phyloP scores from a whole-genome alignment of 306 rosid species.

The Cyclanthera cordifolia region DNA sequence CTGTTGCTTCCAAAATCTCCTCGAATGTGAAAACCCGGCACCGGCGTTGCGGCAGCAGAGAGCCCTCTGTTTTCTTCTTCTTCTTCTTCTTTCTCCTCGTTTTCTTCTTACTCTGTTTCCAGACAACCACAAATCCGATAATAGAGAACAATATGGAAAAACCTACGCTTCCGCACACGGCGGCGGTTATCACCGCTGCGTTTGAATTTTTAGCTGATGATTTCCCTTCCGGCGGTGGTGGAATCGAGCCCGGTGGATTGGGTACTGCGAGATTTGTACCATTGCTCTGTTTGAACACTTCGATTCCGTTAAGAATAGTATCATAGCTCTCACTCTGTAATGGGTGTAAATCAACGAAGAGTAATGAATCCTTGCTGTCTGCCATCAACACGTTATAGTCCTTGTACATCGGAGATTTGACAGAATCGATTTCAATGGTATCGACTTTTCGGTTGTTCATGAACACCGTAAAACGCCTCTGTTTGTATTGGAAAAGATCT shows the following conservation, averaged over 20 bases:
- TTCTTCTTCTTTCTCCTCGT: neutral
- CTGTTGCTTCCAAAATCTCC: constrained; percentile 13
- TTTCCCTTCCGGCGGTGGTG: neutral
- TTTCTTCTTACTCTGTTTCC: constrained; percentile 1
- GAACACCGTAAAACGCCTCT: constrained; percentile 2
- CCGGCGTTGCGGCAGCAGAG: neutral
- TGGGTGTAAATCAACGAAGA: constrained; percentile 11
- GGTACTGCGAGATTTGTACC: constrained; percentile 15
- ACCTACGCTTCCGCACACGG: neutral
- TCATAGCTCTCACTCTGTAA: neutral
- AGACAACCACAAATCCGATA: neutral
- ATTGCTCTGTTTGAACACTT: constrained; percentile 25
- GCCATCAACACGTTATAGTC: constrained; percentile 13
- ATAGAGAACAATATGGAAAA: neutral
- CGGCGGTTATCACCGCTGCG: neutral
- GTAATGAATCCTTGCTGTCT: neutral
- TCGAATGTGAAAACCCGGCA: constrained; percentile 12
- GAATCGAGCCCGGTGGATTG: neutral
- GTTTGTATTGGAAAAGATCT: fast-evolving
- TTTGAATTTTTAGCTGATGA: neutral
- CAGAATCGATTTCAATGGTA: fast-evolving
- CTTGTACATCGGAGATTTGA: neutral
- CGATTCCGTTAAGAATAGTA: constrained; percentile 26
- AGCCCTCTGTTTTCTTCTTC: neutral
- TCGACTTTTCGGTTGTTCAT: neutral